Conservation (phyloP, 1,139 yeast species). For the Sugiyamaella neomexicana region DNA sequence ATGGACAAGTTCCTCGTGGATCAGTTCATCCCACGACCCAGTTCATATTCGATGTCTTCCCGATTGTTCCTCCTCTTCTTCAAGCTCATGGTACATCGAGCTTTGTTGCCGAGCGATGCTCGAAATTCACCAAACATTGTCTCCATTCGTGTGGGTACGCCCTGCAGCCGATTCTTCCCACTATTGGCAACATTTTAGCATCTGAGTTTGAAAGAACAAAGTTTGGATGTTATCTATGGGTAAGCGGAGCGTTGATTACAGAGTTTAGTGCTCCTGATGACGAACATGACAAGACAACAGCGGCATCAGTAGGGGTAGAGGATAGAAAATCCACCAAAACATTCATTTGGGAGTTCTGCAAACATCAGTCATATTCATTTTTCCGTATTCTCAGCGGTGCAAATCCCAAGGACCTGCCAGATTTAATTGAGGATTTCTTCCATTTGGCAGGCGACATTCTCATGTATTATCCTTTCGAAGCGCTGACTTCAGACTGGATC, state of each 20-base stretch:
- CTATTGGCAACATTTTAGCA: slow-evolving; percentile 61
- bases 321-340: slow-evolving; percentile 39
- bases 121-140: slow-evolving; percentile 66
- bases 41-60: slow-evolving; percentile 61
- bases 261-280: slow-evolving; percentile 51
- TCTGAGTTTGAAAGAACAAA: slow-evolving; percentile 68
- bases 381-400: slow-evolving; percentile 39
- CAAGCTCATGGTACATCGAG: slow-evolving; percentile 55
- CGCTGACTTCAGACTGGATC: slow-evolving; percentile 58
- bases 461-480: slow-evolving; percentile 71
- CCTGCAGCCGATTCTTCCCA: slow-evolving; percentile 60
- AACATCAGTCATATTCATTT: slow-evolving; percentile 49
- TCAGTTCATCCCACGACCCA: slow-evolving; percentile 56
- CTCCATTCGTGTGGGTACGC: slow-evolving; percentile 70
- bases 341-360: slow-evolving; percentile 54
- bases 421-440: slow-evolving; percentile 84
- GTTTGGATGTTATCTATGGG: slow-evolving; percentile 87
- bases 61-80: slow-evolving; percentile 53
- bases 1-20: slow-evolving; percentile 25
- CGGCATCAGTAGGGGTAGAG: not conserved
- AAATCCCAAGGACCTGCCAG: slow-evolving; percentile 54
- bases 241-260: slow-evolving; percentile 77
- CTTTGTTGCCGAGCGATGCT: slow-evolving; percentile 69
- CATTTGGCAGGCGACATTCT: slow-evolving; percentile 78
- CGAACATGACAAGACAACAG: slow-evolving; percentile 35